These are phyloP conservation scores for Ceratocystis cacaofunesta DNA, from an alignment of 2,329 filamentous ascomycete species.

Conservation along the genomic window DNA sequence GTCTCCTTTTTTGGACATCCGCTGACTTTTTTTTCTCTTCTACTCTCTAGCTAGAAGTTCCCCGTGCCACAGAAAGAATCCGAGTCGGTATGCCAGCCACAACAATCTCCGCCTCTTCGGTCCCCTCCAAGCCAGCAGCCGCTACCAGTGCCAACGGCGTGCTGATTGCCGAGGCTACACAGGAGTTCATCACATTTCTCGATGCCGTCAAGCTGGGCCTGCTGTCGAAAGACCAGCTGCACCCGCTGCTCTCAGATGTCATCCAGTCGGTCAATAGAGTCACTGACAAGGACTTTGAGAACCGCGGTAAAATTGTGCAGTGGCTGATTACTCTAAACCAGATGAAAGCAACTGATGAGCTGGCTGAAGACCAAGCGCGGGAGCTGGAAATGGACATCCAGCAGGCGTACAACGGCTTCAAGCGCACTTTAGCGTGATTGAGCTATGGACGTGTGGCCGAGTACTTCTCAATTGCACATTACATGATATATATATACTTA, in stretches of 20 bases:
- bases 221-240: conserved; percentile 88
- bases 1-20: neutral
- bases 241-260: conserved; percentile 83
- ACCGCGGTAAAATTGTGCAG: conserved; percentile 90
- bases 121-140: conserved; percentile 26
- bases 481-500: neutral
- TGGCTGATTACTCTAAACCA: conserved; percentile 96
- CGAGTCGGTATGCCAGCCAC: conserved; percentile 88
- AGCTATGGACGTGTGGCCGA: neutral
- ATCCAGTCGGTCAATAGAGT: conserved; percentile 97
- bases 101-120: conserved; percentile 41
- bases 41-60: conserved; percentile 66
- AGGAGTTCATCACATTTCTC: conserved; percentile 96
- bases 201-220: conserved; percentile 88
- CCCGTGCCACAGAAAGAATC: conserved; percentile 81
- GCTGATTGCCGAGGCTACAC: conserved; percentile 77
- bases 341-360: conserved; percentile 88
- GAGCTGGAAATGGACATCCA: conserved; percentile 90
- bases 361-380: conserved; percentile 72
- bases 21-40: conserved; percentile 7
- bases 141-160: conserved; percentile 40
- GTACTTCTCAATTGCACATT: neutral
- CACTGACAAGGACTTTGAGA: conserved; percentile 87
- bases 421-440: conserved; percentile 49
- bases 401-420: conserved; percentile 86